phyloP scores from a whole-genome alignment of 306 rosid genomes.

The Myrica gale region DNA sequence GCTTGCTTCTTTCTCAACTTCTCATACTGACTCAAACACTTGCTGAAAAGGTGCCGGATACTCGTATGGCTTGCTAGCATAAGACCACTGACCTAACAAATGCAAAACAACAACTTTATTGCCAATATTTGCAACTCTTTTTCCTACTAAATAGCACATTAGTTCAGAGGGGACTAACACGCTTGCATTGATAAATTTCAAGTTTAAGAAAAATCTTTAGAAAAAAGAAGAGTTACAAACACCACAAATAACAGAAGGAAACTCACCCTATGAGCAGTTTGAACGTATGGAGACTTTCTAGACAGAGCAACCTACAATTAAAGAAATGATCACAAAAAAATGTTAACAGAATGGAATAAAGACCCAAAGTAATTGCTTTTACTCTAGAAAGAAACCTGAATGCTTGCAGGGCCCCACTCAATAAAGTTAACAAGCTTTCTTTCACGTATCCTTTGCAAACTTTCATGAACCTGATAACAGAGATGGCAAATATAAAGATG shows the following conservation, averaged over 20 bases:
- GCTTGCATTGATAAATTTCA: neutral
- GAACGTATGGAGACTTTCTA: conserved; percentile 97
- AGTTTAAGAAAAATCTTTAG: conserved; percentile 3
- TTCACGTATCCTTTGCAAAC: conserved; percentile 99
- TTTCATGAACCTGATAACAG: conserved; percentile 83
- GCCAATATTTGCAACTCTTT: neutral
- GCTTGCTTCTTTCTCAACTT: conserved; percentile 98
- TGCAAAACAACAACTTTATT: conserved; percentile 19
- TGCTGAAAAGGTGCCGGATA: conserved; percentile 96
- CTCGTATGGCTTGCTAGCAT: conserved; percentile 99
- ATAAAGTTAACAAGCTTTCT: conserved; percentile 96
- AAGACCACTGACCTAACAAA: conserved; percentile 88
- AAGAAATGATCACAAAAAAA: conserved; percentile 14
- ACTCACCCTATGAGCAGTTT: conserved; percentile 90
- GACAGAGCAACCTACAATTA: conserved; percentile 85
- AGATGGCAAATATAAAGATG: conserved; percentile 30
- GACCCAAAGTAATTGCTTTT: conserved; percentile 19
- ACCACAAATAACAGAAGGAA: conserved; percentile 17
- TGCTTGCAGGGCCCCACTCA: conserved; percentile 99
- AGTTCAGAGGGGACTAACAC: neutral
- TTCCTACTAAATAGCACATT: conserved; percentile 5
- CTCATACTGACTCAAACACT: conserved; percentile 91
- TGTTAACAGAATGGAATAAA: conserved; percentile 19
- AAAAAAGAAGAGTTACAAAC: conserved; percentile 7
- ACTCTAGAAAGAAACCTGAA: conserved; percentile 60